Base-by-base conservation (phyloP, 2,329 filamentous ascomycete genomes). In the Furcasterigmium furcatum region DNA sequence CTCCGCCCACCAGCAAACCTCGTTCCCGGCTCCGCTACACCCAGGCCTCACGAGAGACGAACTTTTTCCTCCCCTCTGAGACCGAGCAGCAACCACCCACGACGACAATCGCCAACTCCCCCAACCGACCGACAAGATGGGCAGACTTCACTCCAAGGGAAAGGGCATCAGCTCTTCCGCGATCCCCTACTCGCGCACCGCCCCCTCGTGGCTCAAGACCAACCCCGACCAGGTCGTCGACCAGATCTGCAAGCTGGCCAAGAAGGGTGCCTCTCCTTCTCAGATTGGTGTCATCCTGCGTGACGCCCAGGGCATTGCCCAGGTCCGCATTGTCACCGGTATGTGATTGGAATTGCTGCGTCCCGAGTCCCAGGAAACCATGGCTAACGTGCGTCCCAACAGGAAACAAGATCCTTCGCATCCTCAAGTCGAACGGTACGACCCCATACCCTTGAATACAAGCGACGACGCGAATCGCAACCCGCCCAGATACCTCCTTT, bases 321-420 rank as follows among this genome's bases (percentile, higher is more conserved):
- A 97, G 80, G 92, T 96, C 77, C 95, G 94, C 83, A 79, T 95
- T 67, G 90, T 96, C 61, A 96, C 91, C 71, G 91, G 91, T 95
- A 88, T 67, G 87, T 68, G n/a, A n/a, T n/a, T n/a, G n/a, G n/a
- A n/a, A 59, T 41, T 7, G 38, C 5, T 13, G 7, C 12, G 35
- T 14, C 19, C n/a, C n/a, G n/a, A n/a, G n/a, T n/a, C n/a, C n/a
- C n/a, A n/a, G n/a, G n/a, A n/a, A n/a, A n/a, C n/a, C n/a, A 36
- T 42, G 19, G 41, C 34, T 36, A 36, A 36, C 19, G 9, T 36
- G 41, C 14, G 21, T 38, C 5, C n/a, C 16, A 43, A n/a, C 60
- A 91, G 92, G 94, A 79, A 99, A 99, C 90, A 95, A 96, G 84
- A 96, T 99, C 72, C 90, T 99, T 68, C 88, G 94, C 75, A 97